Evolutionary conservation across 2,329 filamentous ascomycete genomes (phyloP), one percentile per base, ranked within the genome.

Genomic region (Trichophaea hybrida): DNA sequence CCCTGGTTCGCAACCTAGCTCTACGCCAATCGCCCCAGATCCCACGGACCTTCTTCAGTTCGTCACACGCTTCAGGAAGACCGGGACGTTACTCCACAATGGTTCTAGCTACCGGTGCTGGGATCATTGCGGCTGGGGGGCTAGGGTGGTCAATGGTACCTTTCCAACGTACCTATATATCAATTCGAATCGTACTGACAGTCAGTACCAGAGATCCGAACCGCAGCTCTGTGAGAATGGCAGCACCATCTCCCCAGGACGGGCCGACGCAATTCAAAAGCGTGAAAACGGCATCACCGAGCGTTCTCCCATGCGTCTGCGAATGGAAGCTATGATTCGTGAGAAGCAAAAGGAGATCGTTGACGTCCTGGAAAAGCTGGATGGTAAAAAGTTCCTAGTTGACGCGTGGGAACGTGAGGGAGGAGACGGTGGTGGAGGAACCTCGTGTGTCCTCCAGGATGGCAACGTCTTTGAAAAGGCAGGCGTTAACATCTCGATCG

Each of bases 381-480:
- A 97, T 70, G 90, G 88, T 60, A 82, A 80, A 65, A 79, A 81
- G 66, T 98, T 98, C 76, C 80, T 80, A 61, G 77, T 82, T 61
- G 93, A 98, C 74, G 84, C 85, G 65, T 98, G 93, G 93, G 79
- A 82, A 63, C 83, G 93, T 55, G 84, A 86, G 60, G 84, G 55
- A 31, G 58, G 61, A 13, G 64, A 89, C 70, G 93, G 93, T 57
- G 93, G 93, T 46, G 93, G 93, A 59, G 93, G 93, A 65, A 90
- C 91, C 68, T 94, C 88, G 13, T 95, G 90, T 73, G 90, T 98
- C 43, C 77, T 98, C 15, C 93, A 98, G 73, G 89, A 96, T 66
- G 90, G 93, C 67, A 91, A 94, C 64, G 88, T 96, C 55, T 98
- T 98, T 69, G 93, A 98, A 73, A 98, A 98, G 75, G 93, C 87